phyloP scores from a whole-genome alignment of 1,284 basidiomycete genomes.

The Austropuccinia psidii region DNA sequence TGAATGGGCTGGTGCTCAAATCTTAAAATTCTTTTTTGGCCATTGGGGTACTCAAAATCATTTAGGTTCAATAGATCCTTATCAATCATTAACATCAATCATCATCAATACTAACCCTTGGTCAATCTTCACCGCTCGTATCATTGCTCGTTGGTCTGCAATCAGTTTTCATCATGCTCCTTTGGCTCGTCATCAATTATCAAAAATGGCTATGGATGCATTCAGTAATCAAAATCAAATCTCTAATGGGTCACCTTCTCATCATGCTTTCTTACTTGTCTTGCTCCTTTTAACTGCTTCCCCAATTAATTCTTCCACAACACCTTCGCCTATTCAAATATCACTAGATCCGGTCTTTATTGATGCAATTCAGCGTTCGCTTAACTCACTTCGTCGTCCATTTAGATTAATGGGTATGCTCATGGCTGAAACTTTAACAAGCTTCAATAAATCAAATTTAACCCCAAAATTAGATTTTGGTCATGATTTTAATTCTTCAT shows the following conservation, averaged over 20 bases:
- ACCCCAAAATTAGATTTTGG: conserved; percentile 16
- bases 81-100: not conserved
- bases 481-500: not conserved
- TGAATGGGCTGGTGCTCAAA: conserved; percentile 2
- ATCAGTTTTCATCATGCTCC: not conserved
- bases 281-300: conserved; percentile 8
- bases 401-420: conserved; percentile 31
- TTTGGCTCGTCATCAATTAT: not conserved
- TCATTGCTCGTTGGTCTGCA: conserved; percentile 15
- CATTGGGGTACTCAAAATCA: conserved; percentile 2
- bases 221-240: conserved; percentile 11
- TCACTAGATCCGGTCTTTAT: not conserved
- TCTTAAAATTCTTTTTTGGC: conserved; percentile 10
- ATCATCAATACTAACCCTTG: not conserved
- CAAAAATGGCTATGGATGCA: not conserved
- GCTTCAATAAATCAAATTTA: not conserved
- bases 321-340: not conserved
- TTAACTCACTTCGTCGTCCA: not conserved
- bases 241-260: not conserved
- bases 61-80: not conserved
- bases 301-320: not conserved
- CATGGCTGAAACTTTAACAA: conserved; percentile 22
- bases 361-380: conserved; percentile 19
- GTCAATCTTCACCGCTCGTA: conserved; percentile 9
- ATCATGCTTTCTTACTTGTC: conserved; percentile 24